Conservation (phyloP, 1,284 basidiomycete genomes). For the Phylloboletellus chloephorus region DNA sequence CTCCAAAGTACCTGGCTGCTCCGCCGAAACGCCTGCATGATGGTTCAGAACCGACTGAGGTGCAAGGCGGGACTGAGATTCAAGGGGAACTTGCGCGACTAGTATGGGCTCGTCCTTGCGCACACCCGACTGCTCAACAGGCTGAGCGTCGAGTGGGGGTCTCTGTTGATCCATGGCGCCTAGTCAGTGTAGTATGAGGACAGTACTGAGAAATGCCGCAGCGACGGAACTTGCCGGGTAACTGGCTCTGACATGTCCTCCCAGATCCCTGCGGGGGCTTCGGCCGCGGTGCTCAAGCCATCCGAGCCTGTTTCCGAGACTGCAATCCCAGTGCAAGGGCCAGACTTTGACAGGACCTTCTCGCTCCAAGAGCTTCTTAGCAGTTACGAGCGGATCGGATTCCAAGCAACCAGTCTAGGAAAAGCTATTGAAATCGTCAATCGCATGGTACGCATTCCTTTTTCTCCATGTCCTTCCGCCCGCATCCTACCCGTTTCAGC, state of each 20-base stretch:
- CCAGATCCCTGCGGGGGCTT: slow-evolving; percentile 49
- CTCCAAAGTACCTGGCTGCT: slow-evolving; percentile 3
- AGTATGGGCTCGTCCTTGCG: slow-evolving; percentile 7
- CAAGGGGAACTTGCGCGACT: slow-evolving; percentile 9
- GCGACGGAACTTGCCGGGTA: slow-evolving; percentile 27
- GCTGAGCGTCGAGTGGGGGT: slow-evolving; percentile 6
- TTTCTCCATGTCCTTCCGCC: slow-evolving; percentile 7
- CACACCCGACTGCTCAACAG: slow-evolving; percentile 3
- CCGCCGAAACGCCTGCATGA: slow-evolving; percentile 2
- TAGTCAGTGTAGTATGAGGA: neutral
- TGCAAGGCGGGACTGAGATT: slow-evolving; percentile 11
- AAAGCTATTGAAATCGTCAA: slow-evolving; percentile 88
- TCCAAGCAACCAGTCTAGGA: slow-evolving; percentile 90
- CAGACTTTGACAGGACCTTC: slow-evolving; percentile 73
- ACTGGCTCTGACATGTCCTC: slow-evolving; percentile 22
- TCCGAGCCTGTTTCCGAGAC: slow-evolving; percentile 75
- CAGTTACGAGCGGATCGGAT: slow-evolving; percentile 88
- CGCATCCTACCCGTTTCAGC: slow-evolving; percentile 37
- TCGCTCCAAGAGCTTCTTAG: slow-evolving; percentile 70
- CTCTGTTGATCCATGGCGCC: slow-evolving; percentile 18
- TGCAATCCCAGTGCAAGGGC: slow-evolving; percentile 78
- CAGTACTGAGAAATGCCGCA: neutral
- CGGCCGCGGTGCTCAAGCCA: slow-evolving; percentile 70
- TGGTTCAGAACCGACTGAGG: neutral
- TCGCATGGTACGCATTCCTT: slow-evolving; percentile 61